phyloP scores from a whole-genome alignment of 495 filamentous ascomycete species.

The Hyaloscypha finlandica region DNA sequence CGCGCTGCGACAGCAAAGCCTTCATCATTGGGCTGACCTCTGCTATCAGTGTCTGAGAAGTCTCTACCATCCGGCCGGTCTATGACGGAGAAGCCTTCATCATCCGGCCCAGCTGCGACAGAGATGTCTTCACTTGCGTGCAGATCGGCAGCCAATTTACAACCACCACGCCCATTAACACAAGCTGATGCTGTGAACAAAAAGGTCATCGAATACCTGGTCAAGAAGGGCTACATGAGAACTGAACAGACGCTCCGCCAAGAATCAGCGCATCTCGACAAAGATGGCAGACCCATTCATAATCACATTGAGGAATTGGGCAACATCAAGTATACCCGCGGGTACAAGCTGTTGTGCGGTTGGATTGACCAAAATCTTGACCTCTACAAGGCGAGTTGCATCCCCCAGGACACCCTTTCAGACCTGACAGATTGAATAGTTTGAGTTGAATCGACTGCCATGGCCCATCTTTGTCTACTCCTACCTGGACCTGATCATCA shows the following conservation, averaged over 20 bases:
- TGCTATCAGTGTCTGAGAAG: too few species aligned
- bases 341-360: constrained; percentile 68
- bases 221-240: constrained; percentile 91
- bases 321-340: constrained; percentile 71
- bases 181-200: constrained; percentile 1
- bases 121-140: background rate
- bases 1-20: too few species aligned
- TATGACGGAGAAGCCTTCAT: background rate
- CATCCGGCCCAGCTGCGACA: background rate
- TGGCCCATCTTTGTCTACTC: constrained; percentile 97
- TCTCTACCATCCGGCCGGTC: too few species aligned
- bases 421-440: constrained; percentile 44
- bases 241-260: constrained; percentile 92
- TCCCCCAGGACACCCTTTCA: constrained; percentile 15
- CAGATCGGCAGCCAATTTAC: background rate
- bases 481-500: constrained; percentile 77
- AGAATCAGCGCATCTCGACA: constrained; percentile 80
- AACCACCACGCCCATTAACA: background rate
- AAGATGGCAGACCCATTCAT: constrained; percentile 71
- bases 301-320: constrained; percentile 63
- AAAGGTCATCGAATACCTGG: constrained; percentile 89
- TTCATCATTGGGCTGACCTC: too few species aligned
- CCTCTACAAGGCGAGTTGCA: constrained; percentile 74
- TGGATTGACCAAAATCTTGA: constrained; percentile 92
- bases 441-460: constrained; percentile 80